Base-by-base conservation (phyloP, 75 land plant genomes). In the Cupressus sempervirens region DNA sequence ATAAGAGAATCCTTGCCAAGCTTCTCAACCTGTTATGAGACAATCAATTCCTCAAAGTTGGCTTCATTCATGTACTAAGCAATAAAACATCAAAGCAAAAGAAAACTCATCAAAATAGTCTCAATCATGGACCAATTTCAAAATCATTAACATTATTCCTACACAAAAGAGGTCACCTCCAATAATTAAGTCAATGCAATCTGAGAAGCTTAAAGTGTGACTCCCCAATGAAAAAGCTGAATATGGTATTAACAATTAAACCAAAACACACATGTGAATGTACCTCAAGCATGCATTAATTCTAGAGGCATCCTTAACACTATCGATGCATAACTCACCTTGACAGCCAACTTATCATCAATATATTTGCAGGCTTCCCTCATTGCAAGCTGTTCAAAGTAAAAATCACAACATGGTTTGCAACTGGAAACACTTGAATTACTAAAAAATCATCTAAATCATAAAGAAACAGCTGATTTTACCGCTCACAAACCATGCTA, bases 291-390 rank as follows among this genome's bases (percentile, higher is more conserved):
- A 79, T 43, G 29, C 11, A 41, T 43, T 79, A 70, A 30, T 32
- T 70, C 1, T 30, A 70, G 34, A 70, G 32, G 32, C 73, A 32
- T 72, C 15, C 30, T 32, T 23, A 23, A 72, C 32, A 72, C 35
- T 72, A 34, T 72, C 32, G 32, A 13, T 72, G 74, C n/a, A 72
- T 34, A 43, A 26, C 80, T 81, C 87, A 98, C 99, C 95, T 98
- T 96, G 40, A 93, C 90, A 75, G 97, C 93, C 62, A 98, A 87
- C 81, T 94, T 98, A 85, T 96, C 99, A 26, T 96, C 97, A 79
- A 98, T 93, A 84, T 98, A 98, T 82, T 98, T 98, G 93, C 96
- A 94, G 20, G 97, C 96, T 87, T 98, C 98, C 74, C 97, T 92
- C 99, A 98, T 98, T 13, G 99, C 94, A 91, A 98, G 99, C 98